Percentiles rank a stretch among this genome's conserved stretches.
These are phyloP conservation scores for Ambrosiella xylebori DNA, from an alignment of 2,329 filamentous ascomycete species.

Conservation along the genomic window DNA sequence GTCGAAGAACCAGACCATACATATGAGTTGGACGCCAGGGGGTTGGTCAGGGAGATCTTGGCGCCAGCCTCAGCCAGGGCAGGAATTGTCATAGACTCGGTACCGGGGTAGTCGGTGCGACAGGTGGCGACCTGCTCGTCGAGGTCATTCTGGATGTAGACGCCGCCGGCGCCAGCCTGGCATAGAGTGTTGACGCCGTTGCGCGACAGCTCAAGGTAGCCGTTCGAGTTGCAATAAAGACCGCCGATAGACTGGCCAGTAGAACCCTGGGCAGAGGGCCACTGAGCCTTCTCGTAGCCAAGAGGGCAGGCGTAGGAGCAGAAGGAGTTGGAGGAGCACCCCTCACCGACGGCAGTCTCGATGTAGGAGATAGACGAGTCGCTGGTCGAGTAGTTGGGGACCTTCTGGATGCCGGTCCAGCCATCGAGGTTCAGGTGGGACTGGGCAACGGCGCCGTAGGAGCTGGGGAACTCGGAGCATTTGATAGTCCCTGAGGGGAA, in stretches of 20 bases:
- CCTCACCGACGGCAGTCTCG: conserved; percentile 41
- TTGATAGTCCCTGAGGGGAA: conserved; percentile 62
- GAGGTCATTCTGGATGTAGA: conserved; percentile 63
- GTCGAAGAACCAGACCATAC: conserved; percentile 57
- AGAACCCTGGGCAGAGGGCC: conserved; percentile 59
- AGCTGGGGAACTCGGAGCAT: conserved; percentile 58
- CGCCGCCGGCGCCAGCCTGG: conserved; percentile 49
- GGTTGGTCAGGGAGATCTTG: conserved; percentile 53
- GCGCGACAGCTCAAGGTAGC: conserved; percentile 65
- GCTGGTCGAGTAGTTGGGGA: conserved; percentile 31
- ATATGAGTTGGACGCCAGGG: conserved; percentile 57
- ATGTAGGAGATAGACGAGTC: conserved; percentile 46
- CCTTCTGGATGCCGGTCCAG: conserved; percentile 63
- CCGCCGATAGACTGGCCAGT: conserved; percentile 79
- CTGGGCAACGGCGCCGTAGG: conserved; percentile 61
- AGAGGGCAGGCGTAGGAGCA: conserved; percentile 90
- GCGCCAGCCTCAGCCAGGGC: conserved; percentile 43
- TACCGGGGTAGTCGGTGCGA: conserved; percentile 92
- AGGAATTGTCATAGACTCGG: conserved; percentile 73
- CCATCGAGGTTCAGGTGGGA: conserved; percentile 53
- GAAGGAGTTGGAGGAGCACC: conserved; percentile 47
- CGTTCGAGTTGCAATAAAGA: conserved; percentile 55
- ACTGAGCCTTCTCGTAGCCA: conserved; percentile 86
- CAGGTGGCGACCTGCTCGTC: conserved; percentile 53
- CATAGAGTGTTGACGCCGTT: conserved; percentile 52